These are phyloP conservation scores for Triticum monococcum DNA, from an alignment of 176 grass and related monocot genomes.

Conservation along the genomic window DNA sequence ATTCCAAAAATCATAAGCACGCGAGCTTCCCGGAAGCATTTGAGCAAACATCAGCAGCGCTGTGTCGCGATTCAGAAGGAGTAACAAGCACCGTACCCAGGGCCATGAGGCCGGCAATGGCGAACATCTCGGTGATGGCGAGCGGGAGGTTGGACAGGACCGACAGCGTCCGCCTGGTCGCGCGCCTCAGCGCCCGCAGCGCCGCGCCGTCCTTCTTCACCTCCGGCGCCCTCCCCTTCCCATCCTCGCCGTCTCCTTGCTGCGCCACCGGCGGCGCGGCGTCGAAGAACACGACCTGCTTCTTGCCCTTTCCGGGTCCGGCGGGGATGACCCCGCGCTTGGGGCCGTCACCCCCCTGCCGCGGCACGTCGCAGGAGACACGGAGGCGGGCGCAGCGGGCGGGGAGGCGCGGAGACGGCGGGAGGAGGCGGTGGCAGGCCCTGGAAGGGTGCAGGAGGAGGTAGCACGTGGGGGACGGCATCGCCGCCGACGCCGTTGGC, in stretches of 20 bases:
- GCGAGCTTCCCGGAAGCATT: background rate
- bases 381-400: background rate
- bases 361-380: slow-evolving; percentile 41
- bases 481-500: background rate
- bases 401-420: background rate
- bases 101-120: slow-evolving; percentile 78
- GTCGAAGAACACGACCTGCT: slow-evolving; percentile 85
- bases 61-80: background rate
- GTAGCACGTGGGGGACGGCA: slow-evolving; percentile 41
- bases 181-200: slow-evolving; percentile 44
- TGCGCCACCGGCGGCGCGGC: slow-evolving; percentile 53
- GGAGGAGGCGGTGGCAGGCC: background rate
- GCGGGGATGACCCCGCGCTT: slow-evolving; percentile 27
- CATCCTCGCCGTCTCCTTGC: background rate
- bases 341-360: background rate
- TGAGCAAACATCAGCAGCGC: background rate
- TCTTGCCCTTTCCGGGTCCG: slow-evolving; percentile 45
- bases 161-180: slow-evolving; percentile 51
- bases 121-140: slow-evolving; percentile 82
- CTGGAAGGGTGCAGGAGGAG: slow-evolving; percentile 33
- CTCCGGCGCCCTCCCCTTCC: background rate
- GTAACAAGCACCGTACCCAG: slow-evolving; percentile 35
- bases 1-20: background rate
- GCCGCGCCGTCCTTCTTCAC: slow-evolving; percentile 1
- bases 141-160: slow-evolving; percentile 81